phyloP scores from a whole-genome alignment of 306 rosid genomes.

The Gastrolobium bilobum region DNA sequence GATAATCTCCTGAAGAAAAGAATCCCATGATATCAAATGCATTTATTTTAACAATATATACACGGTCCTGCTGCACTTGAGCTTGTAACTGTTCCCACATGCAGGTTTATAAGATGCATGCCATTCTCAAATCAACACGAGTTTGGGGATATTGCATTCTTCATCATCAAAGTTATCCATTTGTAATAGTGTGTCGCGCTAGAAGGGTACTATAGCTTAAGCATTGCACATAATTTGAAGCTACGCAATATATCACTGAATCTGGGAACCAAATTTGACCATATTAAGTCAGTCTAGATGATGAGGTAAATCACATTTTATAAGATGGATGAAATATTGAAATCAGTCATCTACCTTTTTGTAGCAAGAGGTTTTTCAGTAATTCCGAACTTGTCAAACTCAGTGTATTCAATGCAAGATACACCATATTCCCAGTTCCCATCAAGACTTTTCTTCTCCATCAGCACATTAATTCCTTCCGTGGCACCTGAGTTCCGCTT shows the following conservation, averaged over 20 bases:
- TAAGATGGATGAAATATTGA: slow-evolving; percentile 40
- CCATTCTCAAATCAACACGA: slow-evolving; percentile 12
- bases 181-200: not conserved
- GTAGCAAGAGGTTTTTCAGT: slow-evolving; percentile 60
- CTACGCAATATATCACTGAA: slow-evolving; percentile 21
- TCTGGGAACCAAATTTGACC: slow-evolving; percentile 7
- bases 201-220: slow-evolving; percentile 16
- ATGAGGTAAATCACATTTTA: slow-evolving; percentile 44
- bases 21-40: slow-evolving; percentile 33
- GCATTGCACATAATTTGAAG: slow-evolving; percentile 39
- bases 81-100: not conserved
- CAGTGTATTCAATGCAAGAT: slow-evolving; percentile 95
- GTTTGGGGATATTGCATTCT: not conserved
- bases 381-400: slow-evolving; percentile 88
- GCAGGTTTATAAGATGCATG: slow-evolving; percentile 15
- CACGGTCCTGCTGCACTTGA: not conserved
- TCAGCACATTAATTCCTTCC: slow-evolving; percentile 92
- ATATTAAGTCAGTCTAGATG: slow-evolving; percentile 15
- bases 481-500: slow-evolving; percentile 84
- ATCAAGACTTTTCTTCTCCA: slow-evolving; percentile 78
- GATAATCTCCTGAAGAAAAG: slow-evolving; percentile 27
- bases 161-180: slow-evolving; percentile 1
- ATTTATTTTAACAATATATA: slow-evolving; percentile 34
- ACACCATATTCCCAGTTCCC: slow-evolving; percentile 92
- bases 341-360: slow-evolving; percentile 61